A percentile compares a stretch with the other conserved stretches of the same genome.
Evolutionary conservation across 129 eudicot species (phyloP).

Genomic region (Arctium lappa): DNA sequence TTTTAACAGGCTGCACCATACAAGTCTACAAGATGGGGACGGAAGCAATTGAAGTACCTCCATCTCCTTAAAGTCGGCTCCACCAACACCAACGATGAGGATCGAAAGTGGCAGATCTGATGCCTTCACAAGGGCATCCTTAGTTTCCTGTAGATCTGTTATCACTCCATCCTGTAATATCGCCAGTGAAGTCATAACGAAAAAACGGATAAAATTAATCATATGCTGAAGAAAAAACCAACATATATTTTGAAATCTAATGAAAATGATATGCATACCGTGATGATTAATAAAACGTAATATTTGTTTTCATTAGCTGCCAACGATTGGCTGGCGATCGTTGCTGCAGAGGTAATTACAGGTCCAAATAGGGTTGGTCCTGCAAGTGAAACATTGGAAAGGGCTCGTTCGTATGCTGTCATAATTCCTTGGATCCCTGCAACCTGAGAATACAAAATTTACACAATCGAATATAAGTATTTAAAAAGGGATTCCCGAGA

Average conservation of each 20-base stretch:
- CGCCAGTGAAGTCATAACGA: not conserved
- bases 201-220: not conserved
- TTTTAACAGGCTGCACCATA: not conserved
- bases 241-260: not conserved
- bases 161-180: constrained; percentile 83
- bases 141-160: constrained; percentile 95
- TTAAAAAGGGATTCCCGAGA: not conserved
- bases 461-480: not conserved
- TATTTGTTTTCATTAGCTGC: constrained; percentile 67
- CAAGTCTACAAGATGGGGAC: not conserved
- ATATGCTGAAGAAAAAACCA: not conserved
- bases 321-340: constrained; percentile 68
- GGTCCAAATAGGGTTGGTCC: constrained; percentile 96
- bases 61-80: constrained; percentile 97
- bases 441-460: constrained; percentile 44
- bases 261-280: constrained; percentile 46
- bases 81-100: constrained; percentile 96
- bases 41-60: constrained; percentile 50
- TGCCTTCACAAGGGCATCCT: constrained; percentile 91
- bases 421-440: constrained; percentile 84
- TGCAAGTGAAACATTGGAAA: constrained; percentile 82
- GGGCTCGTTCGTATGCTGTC: constrained; percentile 78
- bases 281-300: constrained; percentile 78
- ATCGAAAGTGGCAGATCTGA: constrained; percentile 90
- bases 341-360: constrained; percentile 73